phyloP scores from a whole-genome alignment of 306 rosid genomes.

The Lotus japonicus region DNA sequence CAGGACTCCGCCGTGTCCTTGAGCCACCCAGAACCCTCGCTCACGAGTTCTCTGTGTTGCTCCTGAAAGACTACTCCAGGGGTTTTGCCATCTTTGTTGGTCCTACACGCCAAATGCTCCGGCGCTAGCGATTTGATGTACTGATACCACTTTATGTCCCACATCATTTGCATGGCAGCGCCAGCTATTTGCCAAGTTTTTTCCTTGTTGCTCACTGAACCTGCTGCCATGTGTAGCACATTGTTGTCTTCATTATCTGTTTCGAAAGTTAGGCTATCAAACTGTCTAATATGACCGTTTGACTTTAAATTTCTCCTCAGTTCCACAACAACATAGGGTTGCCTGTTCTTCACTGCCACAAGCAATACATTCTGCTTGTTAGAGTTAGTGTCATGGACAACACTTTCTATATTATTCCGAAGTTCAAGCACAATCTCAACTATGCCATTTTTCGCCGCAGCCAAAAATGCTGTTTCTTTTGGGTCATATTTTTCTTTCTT shows the following conservation, averaged over 20 bases:
- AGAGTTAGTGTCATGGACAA: not conserved
- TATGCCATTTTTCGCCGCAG: not conserved
- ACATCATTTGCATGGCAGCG: conserved; percentile 28
- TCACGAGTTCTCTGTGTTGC: not conserved
- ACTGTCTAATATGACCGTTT: not conserved
- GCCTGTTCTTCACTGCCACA: conserved; percentile 15
- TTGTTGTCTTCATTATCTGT: conserved; percentile 9
- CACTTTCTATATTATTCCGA: not conserved
- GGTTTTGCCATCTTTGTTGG: not conserved
- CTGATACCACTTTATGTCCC: not conserved
- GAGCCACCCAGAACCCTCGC: conserved; percentile 8
- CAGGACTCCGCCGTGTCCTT: conserved; percentile 21
- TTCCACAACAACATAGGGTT: not conserved
- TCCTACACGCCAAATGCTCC: not conserved
- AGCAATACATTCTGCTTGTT: conserved; percentile 15
- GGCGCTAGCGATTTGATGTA: conserved; percentile 11
- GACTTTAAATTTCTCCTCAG: not conserved
- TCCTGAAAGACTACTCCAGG: conserved; percentile 4
- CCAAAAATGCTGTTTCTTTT: too few relatives aligned
- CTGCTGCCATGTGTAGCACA: conserved; percentile 19
- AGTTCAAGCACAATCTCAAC: not conserved
- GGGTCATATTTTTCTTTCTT: too few relatives aligned
- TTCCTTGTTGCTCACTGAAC: not conserved
- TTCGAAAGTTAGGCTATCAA: not conserved
- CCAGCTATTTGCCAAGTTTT: conserved; percentile 27